phyloP scores from a whole-genome alignment of 176 grass and related monocot genomes.

The Bothriochloa decipiens region DNA sequence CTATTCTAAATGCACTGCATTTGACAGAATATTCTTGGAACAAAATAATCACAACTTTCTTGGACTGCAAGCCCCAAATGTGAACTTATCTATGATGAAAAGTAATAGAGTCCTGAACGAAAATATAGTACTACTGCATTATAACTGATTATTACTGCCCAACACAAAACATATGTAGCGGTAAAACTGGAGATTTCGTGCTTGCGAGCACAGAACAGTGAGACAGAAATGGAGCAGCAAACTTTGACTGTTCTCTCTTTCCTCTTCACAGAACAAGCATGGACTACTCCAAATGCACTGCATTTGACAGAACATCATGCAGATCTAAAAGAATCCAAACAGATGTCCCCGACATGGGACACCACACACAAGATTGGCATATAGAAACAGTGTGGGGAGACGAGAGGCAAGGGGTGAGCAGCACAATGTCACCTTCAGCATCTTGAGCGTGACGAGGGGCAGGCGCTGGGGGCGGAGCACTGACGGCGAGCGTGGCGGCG shows the following conservation, averaged over 20 bases:
- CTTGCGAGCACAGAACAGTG: conserved; percentile 18
- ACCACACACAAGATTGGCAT: background rate
- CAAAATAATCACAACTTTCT: background rate
- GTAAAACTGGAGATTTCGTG: background rate
- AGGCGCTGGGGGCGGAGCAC: conserved; percentile 4
- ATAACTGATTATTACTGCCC: too few relatives aligned
- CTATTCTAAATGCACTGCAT: too few relatives aligned
- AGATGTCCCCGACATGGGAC: background rate
- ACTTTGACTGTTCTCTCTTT: background rate
- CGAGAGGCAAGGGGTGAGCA: background rate
- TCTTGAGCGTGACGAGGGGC: conserved; percentile 29
- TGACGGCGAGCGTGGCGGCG: conserved; percentile 46
- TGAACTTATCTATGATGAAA: background rate
- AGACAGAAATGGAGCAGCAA: background rate
- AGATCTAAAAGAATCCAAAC: background rate
- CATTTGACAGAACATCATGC: background rate
- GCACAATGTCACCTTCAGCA: conserved; percentile 38
- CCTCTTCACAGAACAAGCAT: background rate
- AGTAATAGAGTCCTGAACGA: background rate
- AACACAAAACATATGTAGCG: background rate
- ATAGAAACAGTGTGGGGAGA: background rate
- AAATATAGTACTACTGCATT: background rate
- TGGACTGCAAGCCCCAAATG: background rate
- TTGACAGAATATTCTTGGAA: background rate
- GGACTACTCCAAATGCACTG: background rate